These are phyloP conservation scores for Cordyceps militaris DNA, from an alignment of 2,329 filamentous ascomycete genomes.

Conservation along the genomic window DNA sequence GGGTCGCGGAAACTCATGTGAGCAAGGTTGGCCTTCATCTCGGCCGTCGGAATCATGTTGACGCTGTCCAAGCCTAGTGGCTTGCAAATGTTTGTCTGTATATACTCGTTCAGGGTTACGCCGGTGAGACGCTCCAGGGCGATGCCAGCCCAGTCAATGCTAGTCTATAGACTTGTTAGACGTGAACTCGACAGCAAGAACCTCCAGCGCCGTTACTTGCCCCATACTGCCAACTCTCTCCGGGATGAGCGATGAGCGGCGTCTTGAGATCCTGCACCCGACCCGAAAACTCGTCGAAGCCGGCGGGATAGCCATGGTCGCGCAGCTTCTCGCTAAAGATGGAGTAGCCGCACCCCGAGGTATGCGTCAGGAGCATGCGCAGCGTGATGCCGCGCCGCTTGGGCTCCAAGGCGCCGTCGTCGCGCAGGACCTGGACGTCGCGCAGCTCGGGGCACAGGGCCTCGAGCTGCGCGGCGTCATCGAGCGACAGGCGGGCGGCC, in stretches of 20 bases:
- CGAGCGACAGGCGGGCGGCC: conserved; percentile 38
- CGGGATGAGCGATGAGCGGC: conserved; percentile 57
- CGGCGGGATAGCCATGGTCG: conserved; percentile 40
- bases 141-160: conserved; percentile 48
- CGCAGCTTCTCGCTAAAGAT: conserved; percentile 45
- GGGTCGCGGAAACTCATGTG: conserved; percentile 47
- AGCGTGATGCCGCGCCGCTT: conserved; percentile 47
- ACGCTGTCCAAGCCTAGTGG: conserved; percentile 43
- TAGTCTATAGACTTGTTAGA: conserved; percentile 29
- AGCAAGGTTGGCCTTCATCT: conserved; percentile 48
- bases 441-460: conserved; percentile 43
- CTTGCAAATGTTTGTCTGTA: conserved; percentile 39
- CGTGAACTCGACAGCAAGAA: neutral
- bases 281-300: conserved; percentile 52
- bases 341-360: conserved; percentile 50
- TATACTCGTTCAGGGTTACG: conserved; percentile 39
- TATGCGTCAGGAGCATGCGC: conserved; percentile 49
- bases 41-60: conserved; percentile 47
- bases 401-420: conserved; percentile 30
- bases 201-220: conserved; percentile 27
- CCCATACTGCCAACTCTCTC: conserved; percentile 54
- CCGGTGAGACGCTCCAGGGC: conserved; percentile 39
- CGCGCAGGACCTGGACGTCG: conserved; percentile 36
- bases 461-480: conserved; percentile 40
- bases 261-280: conserved; percentile 42